Percentiles rank a stretch among this genome's conserved stretches.
These are phyloP conservation scores for Verticillium albo-atrum DNA, from an alignment of 2,329 filamentous ascomycete species.

Conservation along the genomic window DNA sequence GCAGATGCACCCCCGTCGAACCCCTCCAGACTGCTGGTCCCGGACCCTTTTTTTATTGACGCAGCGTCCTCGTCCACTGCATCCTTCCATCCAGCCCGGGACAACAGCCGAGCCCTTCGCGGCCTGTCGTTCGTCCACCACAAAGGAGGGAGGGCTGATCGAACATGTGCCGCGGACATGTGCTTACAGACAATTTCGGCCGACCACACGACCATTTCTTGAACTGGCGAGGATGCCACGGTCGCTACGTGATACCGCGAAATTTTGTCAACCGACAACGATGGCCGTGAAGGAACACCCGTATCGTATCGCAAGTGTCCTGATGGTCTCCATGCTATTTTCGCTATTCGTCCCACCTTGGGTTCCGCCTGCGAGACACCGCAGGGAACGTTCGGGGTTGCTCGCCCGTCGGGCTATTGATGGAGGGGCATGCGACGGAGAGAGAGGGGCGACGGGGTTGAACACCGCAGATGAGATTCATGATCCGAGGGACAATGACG, in stretches of 20 bases:
- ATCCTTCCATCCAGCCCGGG: not conserved
- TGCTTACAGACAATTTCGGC: not conserved
- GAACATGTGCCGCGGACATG: not conserved
- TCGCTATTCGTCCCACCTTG: not conserved
- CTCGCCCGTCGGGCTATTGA: not conserved
- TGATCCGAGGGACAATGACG: not conserved
- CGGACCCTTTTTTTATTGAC: constrained; percentile 1
- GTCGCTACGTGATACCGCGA: no score
- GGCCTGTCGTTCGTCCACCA: not conserved
- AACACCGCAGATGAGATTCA: not conserved
- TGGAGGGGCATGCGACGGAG: not conserved
- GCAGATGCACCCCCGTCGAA: not conserved
- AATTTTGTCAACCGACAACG: no score
- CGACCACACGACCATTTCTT: not conserved
- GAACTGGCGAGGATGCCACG: not conserved
- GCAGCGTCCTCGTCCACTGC: not conserved
- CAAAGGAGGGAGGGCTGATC: not conserved
- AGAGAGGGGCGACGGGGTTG: not conserved
- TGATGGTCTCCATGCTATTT: not conserved
- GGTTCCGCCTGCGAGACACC: not conserved
- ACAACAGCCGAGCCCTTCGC: not conserved
- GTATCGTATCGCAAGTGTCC: not conserved
- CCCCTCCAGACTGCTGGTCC: not conserved
- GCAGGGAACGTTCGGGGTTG: not conserved
- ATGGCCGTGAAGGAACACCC: not conserved